A percentile compares a stretch with the other conserved stretches of the same genome.
Evolutionary conservation across 148 eudicot genomes (phyloP).

Genomic region (Chenopodium formosanum): DNA sequence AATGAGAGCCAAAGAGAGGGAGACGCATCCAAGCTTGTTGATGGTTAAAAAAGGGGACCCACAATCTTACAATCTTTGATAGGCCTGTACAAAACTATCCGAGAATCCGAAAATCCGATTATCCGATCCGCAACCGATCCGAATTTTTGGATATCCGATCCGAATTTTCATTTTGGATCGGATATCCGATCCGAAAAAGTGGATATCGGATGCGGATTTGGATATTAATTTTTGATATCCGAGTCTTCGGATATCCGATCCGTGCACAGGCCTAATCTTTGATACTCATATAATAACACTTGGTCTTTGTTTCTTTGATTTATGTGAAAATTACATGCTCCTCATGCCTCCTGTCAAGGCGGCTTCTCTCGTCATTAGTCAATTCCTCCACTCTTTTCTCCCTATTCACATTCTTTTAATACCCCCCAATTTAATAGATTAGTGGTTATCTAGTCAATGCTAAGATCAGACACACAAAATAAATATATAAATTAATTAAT

Average conservation of each 20-base stretch:
- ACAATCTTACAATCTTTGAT: not conserved
- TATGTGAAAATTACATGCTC: not conserved
- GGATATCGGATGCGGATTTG: no score
- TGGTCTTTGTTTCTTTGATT: slow-evolving; percentile 11
- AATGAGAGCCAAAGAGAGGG: not conserved
- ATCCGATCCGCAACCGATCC: no score
- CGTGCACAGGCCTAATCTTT: no score
- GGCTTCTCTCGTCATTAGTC: slow-evolving; percentile 6
- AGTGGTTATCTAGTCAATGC: not conserved
- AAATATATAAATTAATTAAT: no score
- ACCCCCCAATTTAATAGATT: not conserved
- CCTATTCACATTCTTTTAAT: slow-evolving; percentile 7
- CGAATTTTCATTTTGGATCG: no score
- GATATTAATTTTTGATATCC: no score
- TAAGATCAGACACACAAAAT: no score
- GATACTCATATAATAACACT: not conserved
- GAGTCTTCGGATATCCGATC: no score
- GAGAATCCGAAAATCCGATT: no score
- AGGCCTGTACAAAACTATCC: no score
- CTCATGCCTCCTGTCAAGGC: slow-evolving; percentile 7
- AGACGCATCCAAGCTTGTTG: not conserved
- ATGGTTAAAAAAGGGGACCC: not conserved
- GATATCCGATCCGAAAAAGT: no score
- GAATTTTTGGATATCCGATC: no score
- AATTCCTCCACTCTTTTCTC: not conserved